A percentile compares a stretch with the other conserved stretches of the same genome.
phyloP scores from a whole-genome alignment of 371 early-diverging fungal genomes.

The Mortierella sp. region DNA sequence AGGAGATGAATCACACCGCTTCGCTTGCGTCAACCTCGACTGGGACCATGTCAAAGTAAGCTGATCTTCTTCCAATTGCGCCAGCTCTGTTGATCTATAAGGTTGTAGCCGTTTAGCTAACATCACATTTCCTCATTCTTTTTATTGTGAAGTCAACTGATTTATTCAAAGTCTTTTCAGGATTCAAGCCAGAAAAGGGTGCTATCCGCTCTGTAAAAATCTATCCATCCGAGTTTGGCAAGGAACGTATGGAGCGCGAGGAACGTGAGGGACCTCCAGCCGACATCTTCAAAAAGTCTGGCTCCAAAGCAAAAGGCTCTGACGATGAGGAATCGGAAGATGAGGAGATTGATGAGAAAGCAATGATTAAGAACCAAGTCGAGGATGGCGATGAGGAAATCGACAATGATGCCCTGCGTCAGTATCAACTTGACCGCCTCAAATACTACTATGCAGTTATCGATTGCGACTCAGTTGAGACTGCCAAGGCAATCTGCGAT shows the following conservation, averaged over 20 bases:
- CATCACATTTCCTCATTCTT: neutral
- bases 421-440: constrained; percentile 94
- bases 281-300: constrained; percentile 72
- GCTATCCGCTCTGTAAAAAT: constrained; percentile 84
- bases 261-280: constrained; percentile 87
- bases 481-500: constrained; percentile 86
- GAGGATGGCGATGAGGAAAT: constrained; percentile 80
- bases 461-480: constrained; percentile 89
- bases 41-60: constrained; percentile 90
- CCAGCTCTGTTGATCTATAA: neutral
- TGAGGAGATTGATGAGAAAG: constrained; percentile 64
- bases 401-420: constrained; percentile 86
- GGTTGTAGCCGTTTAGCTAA: neutral
- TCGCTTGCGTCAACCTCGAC: constrained; percentile 97
- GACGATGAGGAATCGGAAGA: constrained; percentile 62
- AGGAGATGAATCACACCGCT: constrained; percentile 89
- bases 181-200: constrained; percentile 86
- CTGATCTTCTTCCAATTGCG: neutral
- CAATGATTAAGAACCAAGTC: constrained; percentile 64
- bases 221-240: constrained; percentile 97
- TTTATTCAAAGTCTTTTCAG: constrained; percentile 87
- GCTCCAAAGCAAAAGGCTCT: constrained; percentile 52
- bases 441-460: constrained; percentile 95
- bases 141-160: constrained; percentile 76
- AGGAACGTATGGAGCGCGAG: constrained; percentile 86